phyloP scores from a whole-genome alignment of 768 basidiomycete genomes.

The Pleurotus giganteus region DNA sequence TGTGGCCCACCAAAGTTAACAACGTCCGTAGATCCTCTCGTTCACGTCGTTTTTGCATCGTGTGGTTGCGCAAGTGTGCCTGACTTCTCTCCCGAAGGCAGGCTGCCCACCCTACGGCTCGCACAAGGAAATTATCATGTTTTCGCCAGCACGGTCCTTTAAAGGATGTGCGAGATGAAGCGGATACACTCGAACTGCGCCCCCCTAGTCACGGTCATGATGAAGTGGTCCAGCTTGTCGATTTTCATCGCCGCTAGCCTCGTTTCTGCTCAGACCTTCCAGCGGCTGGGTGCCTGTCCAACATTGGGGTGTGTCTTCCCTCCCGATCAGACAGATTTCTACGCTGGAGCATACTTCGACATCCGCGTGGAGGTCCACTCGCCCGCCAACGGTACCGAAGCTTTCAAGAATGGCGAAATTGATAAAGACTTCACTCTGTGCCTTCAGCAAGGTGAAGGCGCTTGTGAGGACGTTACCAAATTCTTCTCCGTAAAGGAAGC shows the following conservation, averaged over 20 bases:
- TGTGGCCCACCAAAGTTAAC: too few species aligned
- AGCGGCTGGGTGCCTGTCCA: conserved; percentile 39
- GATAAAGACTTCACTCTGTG: conserved; percentile 40
- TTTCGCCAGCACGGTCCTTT: not conserved
- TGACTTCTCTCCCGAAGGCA: not conserved
- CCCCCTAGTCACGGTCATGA: not conserved
- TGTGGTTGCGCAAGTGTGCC: not conserved
- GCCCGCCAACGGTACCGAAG: conserved; percentile 38
- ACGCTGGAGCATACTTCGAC: conserved; percentile 41
- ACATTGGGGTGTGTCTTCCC: conserved; percentile 41
- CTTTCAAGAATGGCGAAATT: conserved; percentile 29
- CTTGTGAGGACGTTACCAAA: conserved; percentile 30
- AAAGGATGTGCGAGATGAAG: not conserved
- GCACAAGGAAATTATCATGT: conserved; percentile 7
- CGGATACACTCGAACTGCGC: not conserved
- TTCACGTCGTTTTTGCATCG: not conserved
- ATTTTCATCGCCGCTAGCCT: conserved; percentile 18
- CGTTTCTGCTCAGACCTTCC: conserved; percentile 35
- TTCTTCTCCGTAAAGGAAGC: conserved; percentile 34
- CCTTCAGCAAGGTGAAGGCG: conserved; percentile 30
- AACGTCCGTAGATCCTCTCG: too few species aligned
- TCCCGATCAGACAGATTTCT: conserved; percentile 43
- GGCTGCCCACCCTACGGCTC: not conserved
- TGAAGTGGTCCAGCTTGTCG: conserved; percentile 9
- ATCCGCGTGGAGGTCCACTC: conserved; percentile 42